Evolutionary conservation across 306 rosid genomes (phyloP), one percentile per base, ranked within the genome.

Genomic region (Cucumis melo): DNA sequence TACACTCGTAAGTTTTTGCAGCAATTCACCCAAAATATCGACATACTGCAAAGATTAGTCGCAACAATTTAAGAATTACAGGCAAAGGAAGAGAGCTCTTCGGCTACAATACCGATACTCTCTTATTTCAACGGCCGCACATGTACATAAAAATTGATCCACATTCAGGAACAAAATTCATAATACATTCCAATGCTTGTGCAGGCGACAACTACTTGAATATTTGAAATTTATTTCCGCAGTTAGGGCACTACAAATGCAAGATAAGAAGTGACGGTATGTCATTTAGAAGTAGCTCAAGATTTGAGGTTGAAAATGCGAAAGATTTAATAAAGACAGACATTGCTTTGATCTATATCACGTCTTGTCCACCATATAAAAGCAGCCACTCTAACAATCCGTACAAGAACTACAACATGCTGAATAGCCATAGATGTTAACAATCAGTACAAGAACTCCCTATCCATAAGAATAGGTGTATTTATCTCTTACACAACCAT

Each of bases 401-500:
- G n/a, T n/a, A n/a, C n/a, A n/a, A n/a, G n/a, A n/a, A n/a, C n/a
- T n/a, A n/a, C n/a, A n/a, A n/a, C n/a, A n/a, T n/a, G n/a, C n/a
- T n/a, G n/a, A n/a, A n/a, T n/a, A n/a, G n/a, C n/a, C n/a, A n/a
- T n/a, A n/a, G n/a, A n/a, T n/a, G n/a, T n/a, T n/a, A n/a, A n/a
- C n/a, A n/a, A n/a, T n/a, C n/a, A n/a, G n/a, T n/a, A n/a, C n/a
- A n/a, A n/a, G n/a, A n/a, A n/a, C 99, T 94, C 99, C 83, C 99
- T 88, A 88, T 94, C 99, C 73, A 94, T 80, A 78, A 94, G 93
- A 83, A 94, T 87, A 71, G 92, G 80, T 48, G 99, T 92, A 82
- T 88, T 92, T 77, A 94, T 94, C 93, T 94, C 99, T 66, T 97
- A 96, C 85, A 90, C 84, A 87, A 65, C 89, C 86, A 85, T 90